phyloP scores from a whole-genome alignment of 2,329 filamentous ascomycete species.

The Clarireedia paspali region DNA sequence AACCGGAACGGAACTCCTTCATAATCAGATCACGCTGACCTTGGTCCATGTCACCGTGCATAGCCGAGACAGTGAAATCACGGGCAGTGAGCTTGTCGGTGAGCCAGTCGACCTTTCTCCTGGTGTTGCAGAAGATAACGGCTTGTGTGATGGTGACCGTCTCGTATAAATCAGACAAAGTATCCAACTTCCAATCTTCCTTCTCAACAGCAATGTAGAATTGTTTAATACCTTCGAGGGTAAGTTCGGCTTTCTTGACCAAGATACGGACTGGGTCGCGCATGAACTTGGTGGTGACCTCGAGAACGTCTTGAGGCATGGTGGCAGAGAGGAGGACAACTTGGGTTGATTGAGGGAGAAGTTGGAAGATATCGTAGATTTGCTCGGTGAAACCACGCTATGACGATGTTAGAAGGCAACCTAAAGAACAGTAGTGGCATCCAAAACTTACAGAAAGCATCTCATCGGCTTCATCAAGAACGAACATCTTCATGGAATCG shows the following conservation, averaged over 20 bases:
- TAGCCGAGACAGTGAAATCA: slow-evolving; percentile 98
- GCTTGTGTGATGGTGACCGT: slow-evolving; percentile 99
- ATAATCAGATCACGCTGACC: slow-evolving; percentile 97
- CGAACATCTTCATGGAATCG: slow-evolving; percentile 99
- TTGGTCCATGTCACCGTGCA: slow-evolving; percentile 99
- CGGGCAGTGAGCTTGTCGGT: slow-evolving; percentile 97
- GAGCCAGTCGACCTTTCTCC: slow-evolving; percentile 99
- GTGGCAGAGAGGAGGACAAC: slow-evolving; percentile 97
- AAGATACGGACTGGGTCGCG: slow-evolving; percentile 97
- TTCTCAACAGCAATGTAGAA: slow-evolving; percentile 99
- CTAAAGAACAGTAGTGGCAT: neutral
- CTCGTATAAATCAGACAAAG: slow-evolving; percentile 97
- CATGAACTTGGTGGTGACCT: slow-evolving; percentile 99
- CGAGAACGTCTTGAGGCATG: slow-evolving; percentile 97
- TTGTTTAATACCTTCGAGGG: slow-evolving; percentile 99
- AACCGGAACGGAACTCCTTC: slow-evolving; percentile 99
- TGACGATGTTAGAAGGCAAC: slow-evolving; percentile 30
- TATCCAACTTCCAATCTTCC: slow-evolving; percentile 99
- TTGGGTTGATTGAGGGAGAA: slow-evolving; percentile 95
- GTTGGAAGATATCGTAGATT: slow-evolving; percentile 99
- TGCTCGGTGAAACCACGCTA: slow-evolving; percentile 98
- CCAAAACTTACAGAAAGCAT: slow-evolving; percentile 73
- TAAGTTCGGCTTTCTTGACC: slow-evolving; percentile 99
- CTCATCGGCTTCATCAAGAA: slow-evolving; percentile 98
- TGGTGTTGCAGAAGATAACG: slow-evolving; percentile 99